Evolutionary conservation across 2,329 filamentous ascomycete genomes (phyloP).

Genomic region (Apiospora arundinis): DNA sequence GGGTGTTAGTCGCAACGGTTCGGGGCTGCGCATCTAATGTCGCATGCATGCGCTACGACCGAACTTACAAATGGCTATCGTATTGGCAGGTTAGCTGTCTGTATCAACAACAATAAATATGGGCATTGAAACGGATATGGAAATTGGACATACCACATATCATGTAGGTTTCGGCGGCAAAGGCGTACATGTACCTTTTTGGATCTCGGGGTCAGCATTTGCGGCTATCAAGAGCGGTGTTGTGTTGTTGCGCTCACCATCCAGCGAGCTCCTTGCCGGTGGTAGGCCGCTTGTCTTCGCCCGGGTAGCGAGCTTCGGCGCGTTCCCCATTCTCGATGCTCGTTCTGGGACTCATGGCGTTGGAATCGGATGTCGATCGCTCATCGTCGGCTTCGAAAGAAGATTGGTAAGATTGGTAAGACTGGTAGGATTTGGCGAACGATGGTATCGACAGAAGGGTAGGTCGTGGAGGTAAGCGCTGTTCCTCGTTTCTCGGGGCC

Average conservation of each 20-base stretch:
- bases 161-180: conserved; percentile 95
- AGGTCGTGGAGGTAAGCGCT: conserved; percentile 54
- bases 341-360: conserved; percentile 45
- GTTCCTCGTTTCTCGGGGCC: conserved; percentile 44
- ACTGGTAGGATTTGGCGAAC: conserved; percentile 46
- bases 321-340: conserved; percentile 47
- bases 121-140: background rate
- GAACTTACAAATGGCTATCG: conserved; percentile 27
- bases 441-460: conserved; percentile 62
- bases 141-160: conserved; percentile 76
- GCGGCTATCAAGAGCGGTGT: background rate
- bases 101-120: background rate
- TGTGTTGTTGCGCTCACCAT: conserved; percentile 63
- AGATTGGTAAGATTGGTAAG: conserved; percentile 65
- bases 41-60: background rate
- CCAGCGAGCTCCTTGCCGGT: conserved; percentile 86
- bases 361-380: conserved; percentile 54
- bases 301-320: conserved; percentile 62
- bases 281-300: conserved; percentile 88
- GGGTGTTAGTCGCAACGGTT: background rate
- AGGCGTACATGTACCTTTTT: conserved; percentile 77
- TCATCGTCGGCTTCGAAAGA: conserved; percentile 76
- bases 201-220: background rate
- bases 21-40: background rate
- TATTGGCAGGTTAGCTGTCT: conserved; percentile 2